Conservation (phyloP, 2,329 filamentous ascomycete species). For the Aspergillus ochraceus region DNA sequence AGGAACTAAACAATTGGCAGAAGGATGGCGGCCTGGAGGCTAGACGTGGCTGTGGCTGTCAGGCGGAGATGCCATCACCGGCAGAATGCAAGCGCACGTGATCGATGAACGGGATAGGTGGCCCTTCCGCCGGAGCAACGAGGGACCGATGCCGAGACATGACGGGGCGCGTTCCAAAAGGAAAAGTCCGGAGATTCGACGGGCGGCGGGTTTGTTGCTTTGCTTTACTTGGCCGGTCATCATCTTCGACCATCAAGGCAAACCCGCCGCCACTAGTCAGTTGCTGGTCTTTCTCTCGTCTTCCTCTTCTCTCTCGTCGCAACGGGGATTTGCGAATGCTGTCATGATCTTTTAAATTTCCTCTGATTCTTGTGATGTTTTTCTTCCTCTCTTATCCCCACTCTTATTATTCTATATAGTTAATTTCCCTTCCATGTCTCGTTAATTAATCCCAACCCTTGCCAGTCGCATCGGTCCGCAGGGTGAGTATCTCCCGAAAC, state of each 20-base stretch:
- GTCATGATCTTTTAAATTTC: slow-evolving; percentile 4
- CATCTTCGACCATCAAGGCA: not conserved
- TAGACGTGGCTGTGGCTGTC: too few species aligned
- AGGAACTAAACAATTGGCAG: not conserved
- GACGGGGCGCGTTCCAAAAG: slow-evolving; percentile 8
- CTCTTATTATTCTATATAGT: not conserved
- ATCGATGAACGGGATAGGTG: slow-evolving; percentile 16
- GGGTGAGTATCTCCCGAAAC: slow-evolving; percentile 23
- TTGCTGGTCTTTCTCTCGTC: not conserved
- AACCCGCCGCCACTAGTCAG: not conserved
- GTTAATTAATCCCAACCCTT: slow-evolving; percentile 4
- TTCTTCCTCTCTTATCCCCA: not conserved
- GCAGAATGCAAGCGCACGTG: slow-evolving; percentile 5
- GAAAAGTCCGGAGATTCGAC: not conserved
- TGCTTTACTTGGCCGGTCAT: not conserved
- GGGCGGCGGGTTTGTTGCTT: too few species aligned
- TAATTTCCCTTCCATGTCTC: slow-evolving; percentile 12
- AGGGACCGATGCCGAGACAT: slow-evolving; percentile 10
- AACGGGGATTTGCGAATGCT: not conserved
- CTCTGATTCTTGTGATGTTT: not conserved
- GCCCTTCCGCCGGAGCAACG: slow-evolving; percentile 13
- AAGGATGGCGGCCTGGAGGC: slow-evolving; percentile 21
- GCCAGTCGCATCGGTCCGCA: slow-evolving; percentile 22
- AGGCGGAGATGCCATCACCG: too few species aligned
- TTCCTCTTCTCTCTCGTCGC: not conserved